Conservation (phyloP, 768 basidiomycete genomes). For the Cantharellus cinnabarinus region DNA sequence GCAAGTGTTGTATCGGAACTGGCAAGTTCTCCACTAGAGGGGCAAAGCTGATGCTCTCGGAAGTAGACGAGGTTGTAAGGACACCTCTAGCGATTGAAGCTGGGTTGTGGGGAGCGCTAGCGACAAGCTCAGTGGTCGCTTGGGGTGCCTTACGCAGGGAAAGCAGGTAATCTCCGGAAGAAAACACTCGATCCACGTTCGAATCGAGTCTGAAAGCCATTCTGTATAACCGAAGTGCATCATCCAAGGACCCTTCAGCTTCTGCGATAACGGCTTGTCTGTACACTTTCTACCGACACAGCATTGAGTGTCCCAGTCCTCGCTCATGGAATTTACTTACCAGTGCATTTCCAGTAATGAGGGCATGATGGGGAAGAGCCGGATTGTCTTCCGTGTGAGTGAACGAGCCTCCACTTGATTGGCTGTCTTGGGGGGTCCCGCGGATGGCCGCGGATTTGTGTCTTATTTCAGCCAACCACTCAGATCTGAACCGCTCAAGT, state of each 20-base stretch:
- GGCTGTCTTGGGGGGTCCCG: constrained; percentile 1
- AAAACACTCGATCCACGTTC: constrained; percentile 54
- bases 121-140: no score
- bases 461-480: constrained; percentile 49
- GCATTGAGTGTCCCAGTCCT: not conserved
- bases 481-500: constrained; percentile 45
- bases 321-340: not conserved
- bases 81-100: not conserved
- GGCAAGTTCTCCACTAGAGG: constrained; percentile 47
- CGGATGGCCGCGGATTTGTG: not conserved
- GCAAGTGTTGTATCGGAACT: constrained; percentile 36
- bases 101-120: not conserved
- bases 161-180: constrained; percentile 7
- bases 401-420: not conserved
- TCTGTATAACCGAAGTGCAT: constrained; percentile 57
- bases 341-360: constrained; percentile 29
- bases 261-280: constrained; percentile 50
- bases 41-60: constrained; percentile 25
- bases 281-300: constrained; percentile 28
- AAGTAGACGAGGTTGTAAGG: constrained; percentile 1
- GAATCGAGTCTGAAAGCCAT: constrained; percentile 60
- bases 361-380: constrained; percentile 13
- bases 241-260: constrained; percentile 51
- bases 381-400: not conserved
- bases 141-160: not conserved